Base-by-base conservation (phyloP, 306 rosid species). In the Urtica urens region DNA sequence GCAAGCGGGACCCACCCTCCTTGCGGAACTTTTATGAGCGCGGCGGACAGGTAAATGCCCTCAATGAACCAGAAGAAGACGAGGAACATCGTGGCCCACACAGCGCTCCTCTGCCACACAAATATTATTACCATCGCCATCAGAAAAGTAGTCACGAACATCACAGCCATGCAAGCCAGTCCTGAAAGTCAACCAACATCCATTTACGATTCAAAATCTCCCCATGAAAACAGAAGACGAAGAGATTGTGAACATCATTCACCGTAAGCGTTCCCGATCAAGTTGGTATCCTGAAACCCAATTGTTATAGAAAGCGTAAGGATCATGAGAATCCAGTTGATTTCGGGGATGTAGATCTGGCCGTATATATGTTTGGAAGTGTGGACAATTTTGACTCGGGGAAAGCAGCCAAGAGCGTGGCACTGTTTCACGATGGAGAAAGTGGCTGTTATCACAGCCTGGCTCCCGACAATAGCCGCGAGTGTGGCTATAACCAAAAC, bases 331-430 rank as follows among this genome's bases (percentile, higher is more conserved):
- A 78, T 85, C 95, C 95, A 85, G 51, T 85, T 85, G 52, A 85
- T 81, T 71, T 85, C 95, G 34, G 95, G 95, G 65, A 85, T 85
- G 63, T 85, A 85, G 53, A 85, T 78, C 74, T 75, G 87, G 44
- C 93, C 95, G 61, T 64, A 73, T 58, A 81, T 75, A 47, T 78
- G 84, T 54, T 78, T 85, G 18, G 93, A 81, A 63, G 95, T 81
- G 66, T 85, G 95, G 33, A 85, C 87, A 63, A 85, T 82, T 76
- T 85, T 85, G 64, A 81, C 93, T 42, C 93, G 77, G 0, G 95
- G 95, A 71, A 85, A 85, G 82, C 95, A 85, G 50, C 95, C 95
- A 58, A 85, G 87, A 50, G 87, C 87, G 69, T 85, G 87, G 40
- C 93, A 85, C 61, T 85, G 93, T 67, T 85, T 85, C 63, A 85